Evolutionary conservation across 176 grass and related monocot genomes (phyloP), one percentile per base, ranked within the genome.

Genomic region (Themeda triandra): DNA sequence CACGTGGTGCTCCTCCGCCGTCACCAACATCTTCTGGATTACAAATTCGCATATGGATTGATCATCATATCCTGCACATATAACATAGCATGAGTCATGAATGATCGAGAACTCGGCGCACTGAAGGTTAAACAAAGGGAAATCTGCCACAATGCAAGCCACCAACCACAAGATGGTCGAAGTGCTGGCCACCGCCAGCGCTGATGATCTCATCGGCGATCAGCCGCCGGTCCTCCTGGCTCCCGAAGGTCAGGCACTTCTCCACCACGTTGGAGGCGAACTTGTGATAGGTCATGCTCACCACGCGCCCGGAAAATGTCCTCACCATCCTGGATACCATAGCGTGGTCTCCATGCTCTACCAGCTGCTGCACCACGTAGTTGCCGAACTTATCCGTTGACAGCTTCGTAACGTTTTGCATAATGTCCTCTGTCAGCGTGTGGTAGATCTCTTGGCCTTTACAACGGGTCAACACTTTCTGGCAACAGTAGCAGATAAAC

Each of bases 201-300:
- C 5, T 36, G 39, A 91, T 45, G 32, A 96, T 93, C 78, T 96
- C 89, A 27, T 49, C 51, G 23, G 79, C 58, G 44, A 93, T 75
- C 24, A 76, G 8, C 33, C 80, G 78, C 1, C 76, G 86, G 7
- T 89, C 94, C 10, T 69, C 8, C 23, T 37, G 70, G 82, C 69
- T 42, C 11, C 89, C 84, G 10, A 83, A 77, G 18, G 37, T 18
- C 29, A 91, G 81, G 75, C 84, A 79, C 28, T 91, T 89, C 60
- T 93, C 86, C 35, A 96, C 66, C 6, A 96, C 86, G 30, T 93
- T 91, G 10, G 82, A 93, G 40, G 84, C 60, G 63, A 66, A 89
- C 66, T 91, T 93, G 10, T 87, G 73, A 37, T 74, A 76, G 71
- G 89, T 91, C 94, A 96, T 83, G 4, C 23, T 18, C 28, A 91